phyloP scores from a whole-genome alignment of 2,329 filamentous ascomycete species.

The Penicillium polonicum region DNA sequence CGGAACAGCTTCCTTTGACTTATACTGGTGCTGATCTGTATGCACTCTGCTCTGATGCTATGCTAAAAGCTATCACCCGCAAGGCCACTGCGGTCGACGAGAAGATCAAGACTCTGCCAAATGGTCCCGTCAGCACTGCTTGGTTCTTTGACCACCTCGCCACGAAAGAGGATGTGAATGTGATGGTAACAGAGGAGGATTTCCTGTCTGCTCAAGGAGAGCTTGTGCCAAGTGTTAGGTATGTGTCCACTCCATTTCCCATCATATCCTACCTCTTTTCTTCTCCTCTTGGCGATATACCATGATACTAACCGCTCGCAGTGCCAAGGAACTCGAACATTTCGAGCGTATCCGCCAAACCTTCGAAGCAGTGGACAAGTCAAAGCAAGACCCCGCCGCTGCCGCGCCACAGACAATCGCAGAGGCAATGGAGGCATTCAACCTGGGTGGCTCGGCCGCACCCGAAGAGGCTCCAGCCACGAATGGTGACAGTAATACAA shows the following conservation, averaged over 20 bases:
- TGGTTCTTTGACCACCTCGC: conserved; percentile 96
- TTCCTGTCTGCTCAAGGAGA: conserved; percentile 79
- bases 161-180: conserved; percentile 74
- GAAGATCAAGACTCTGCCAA: conserved; percentile 68
- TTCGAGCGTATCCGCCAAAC: conserved; percentile 79
- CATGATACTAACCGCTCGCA: conserved; percentile 43
- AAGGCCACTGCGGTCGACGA: conserved; percentile 80
- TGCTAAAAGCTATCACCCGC: conserved; percentile 96
- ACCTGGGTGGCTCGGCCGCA: conserved; percentile 17
- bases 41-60: conserved; percentile 93
- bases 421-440: conserved; percentile 40
- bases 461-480: conserved; percentile 24
- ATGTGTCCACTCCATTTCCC: conserved; percentile 17
- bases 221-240: conserved; percentile 81
- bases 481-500: conserved; percentile 26
- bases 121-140: conserved; percentile 69
- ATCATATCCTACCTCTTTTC: background rate
- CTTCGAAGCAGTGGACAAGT: conserved; percentile 66
- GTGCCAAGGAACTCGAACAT: conserved; percentile 84
- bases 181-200: conserved; percentile 86
- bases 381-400: conserved; percentile 36
- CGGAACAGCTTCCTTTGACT: conserved; percentile 80
- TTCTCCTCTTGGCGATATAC: background rate
- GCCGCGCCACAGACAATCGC: conserved; percentile 36
- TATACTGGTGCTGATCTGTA: conserved; percentile 98